Conservation (phyloP, 495 filamentous ascomycete species). For the Aspergillus steynii region DNA sequence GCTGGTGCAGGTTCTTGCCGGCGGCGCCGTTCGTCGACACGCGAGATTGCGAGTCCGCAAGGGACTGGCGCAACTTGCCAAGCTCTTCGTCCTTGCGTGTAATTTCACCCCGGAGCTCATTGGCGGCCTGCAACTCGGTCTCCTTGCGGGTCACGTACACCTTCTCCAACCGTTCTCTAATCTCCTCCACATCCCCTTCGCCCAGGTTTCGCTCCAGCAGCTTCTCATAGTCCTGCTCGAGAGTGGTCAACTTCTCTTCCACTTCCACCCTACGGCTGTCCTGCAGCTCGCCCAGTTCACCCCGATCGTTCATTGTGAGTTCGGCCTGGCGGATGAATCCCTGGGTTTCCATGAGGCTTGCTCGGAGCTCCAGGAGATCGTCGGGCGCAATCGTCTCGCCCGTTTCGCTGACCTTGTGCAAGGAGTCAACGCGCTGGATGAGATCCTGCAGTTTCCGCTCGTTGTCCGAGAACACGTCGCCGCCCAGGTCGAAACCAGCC, state of each 20-base stretch:
- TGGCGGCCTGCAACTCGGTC: constrained; percentile 64
- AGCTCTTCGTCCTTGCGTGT: constrained; percentile 73
- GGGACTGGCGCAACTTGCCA: constrained; percentile 65
- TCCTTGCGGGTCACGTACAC: constrained; percentile 73
- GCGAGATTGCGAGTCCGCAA: constrained; percentile 72
- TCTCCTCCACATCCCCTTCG: constrained; percentile 76
- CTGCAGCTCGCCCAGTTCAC: constrained; percentile 60
- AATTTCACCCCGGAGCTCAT: constrained; percentile 73
- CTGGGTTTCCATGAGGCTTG: constrained; percentile 81
- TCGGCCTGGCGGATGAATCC: constrained; percentile 93
- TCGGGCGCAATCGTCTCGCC: constrained; percentile 82
- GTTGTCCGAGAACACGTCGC: constrained; percentile 87
- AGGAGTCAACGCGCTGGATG: constrained; percentile 75
- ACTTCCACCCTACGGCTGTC: constrained; percentile 68
- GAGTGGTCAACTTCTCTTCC: constrained; percentile 66
- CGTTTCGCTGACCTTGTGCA: constrained; percentile 71
- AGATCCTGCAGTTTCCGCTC: constrained; percentile 79
- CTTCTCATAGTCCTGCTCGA: constrained; percentile 80
- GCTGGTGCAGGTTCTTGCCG: constrained; percentile 94
- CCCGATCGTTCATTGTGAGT: constrained; percentile 69
- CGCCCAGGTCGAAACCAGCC: constrained; percentile 92
- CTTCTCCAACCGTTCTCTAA: constrained; percentile 76
- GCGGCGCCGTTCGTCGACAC: constrained; percentile 65
- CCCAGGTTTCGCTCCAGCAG: constrained; percentile 76
- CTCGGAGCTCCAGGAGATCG: constrained; percentile 71